Evolutionary conservation across 2,329 filamentous ascomycete genomes (phyloP).

Genomic region (Decorospora gaudefroyi): DNA sequence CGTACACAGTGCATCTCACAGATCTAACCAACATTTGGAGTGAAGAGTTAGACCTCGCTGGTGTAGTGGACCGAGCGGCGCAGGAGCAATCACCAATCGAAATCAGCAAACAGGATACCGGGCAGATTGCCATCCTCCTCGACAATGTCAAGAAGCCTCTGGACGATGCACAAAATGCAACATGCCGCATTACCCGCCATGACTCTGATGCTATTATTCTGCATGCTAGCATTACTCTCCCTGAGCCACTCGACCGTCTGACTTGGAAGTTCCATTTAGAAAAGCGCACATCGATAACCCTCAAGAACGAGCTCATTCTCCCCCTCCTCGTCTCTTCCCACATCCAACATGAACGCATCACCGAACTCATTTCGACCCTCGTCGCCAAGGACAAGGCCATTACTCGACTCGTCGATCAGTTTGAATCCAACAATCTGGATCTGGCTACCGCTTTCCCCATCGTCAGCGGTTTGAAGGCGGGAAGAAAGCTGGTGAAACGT

Average conservation of each 20-base stretch:
- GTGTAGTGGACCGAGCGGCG: constrained; percentile 66
- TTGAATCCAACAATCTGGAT: constrained; percentile 61
- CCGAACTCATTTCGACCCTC: constrained; percentile 56
- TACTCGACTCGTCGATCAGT: constrained; percentile 61
- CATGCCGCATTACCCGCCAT: constrained; percentile 41
- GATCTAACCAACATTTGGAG: constrained; percentile 76
- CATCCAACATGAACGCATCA: constrained; percentile 54
- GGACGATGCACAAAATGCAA: constrained; percentile 45
- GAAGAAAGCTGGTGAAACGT: constrained; percentile 53
- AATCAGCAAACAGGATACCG: constrained; percentile 65
- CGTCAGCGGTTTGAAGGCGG: constrained; percentile 52
- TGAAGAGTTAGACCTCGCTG: constrained; percentile 65
- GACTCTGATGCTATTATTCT: constrained; percentile 52
- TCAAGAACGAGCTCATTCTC: constrained; percentile 58
- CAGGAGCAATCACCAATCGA: constrained; percentile 72
- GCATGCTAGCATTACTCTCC: constrained; percentile 63
- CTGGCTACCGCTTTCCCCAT: constrained; percentile 62
- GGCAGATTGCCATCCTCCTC: constrained; percentile 70
- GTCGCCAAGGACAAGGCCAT: constrained; percentile 64
- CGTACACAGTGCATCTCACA: constrained; percentile 69
- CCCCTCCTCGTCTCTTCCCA: constrained; percentile 58
- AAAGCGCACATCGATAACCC: constrained; percentile 46
- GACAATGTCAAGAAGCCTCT: constrained; percentile 62
- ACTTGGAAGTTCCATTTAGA: constrained; percentile 67
- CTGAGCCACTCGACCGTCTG: constrained; percentile 64